A percentile compares a stretch with the other conserved stretches of the same genome.
These are phyloP conservation scores for Alternaria alternata DNA, from an alignment of 2,329 filamentous ascomycete species.

Conservation along the genomic window DNA sequence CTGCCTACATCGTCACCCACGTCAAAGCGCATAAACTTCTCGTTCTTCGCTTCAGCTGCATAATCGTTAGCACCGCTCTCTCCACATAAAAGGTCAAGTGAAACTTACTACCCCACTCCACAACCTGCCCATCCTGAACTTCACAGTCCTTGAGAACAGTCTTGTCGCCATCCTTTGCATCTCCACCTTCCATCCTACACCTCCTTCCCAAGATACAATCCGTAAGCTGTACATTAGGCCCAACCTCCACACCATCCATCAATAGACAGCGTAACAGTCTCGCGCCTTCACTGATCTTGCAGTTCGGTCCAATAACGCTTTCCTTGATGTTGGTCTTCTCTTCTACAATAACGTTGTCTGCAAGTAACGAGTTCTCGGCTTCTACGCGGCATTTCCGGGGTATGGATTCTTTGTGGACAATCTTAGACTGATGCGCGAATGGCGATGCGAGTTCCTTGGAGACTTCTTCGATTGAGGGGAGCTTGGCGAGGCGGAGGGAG, in stretches of 20 bases:
- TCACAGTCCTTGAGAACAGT: conserved; percentile 84
- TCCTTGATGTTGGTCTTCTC: conserved; percentile 94
- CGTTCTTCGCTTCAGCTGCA: conserved; percentile 64
- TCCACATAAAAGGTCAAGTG: not conserved
- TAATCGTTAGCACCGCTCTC: conserved; percentile 1
- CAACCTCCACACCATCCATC: conserved; percentile 90
- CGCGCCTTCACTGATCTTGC: conserved; percentile 84
- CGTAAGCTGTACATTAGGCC: conserved; percentile 82
- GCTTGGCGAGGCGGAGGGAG: conserved; percentile 85
- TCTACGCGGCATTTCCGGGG: conserved; percentile 84
- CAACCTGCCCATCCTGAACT: conserved; percentile 83
- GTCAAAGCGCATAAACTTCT: conserved; percentile 67
- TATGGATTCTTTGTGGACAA: conserved; percentile 83
- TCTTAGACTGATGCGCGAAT: conserved; percentile 79
- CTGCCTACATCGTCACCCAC: conserved; percentile 49
- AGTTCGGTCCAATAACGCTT: conserved; percentile 85
- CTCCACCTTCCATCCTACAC: conserved; percentile 82
- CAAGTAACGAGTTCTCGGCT: conserved; percentile 81
- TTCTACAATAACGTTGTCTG: conserved; percentile 86
- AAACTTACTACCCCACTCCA: conserved; percentile 74
- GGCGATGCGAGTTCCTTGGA: conserved; percentile 65
- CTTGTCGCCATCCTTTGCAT: conserved; percentile 54
- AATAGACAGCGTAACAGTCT: conserved; percentile 86
- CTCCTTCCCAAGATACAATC: conserved; percentile 86
- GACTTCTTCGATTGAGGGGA: conserved; percentile 73